Evolutionary conservation across 768 basidiomycete genomes (phyloP).

Genomic region (Boletus rubroflammeus): DNA sequence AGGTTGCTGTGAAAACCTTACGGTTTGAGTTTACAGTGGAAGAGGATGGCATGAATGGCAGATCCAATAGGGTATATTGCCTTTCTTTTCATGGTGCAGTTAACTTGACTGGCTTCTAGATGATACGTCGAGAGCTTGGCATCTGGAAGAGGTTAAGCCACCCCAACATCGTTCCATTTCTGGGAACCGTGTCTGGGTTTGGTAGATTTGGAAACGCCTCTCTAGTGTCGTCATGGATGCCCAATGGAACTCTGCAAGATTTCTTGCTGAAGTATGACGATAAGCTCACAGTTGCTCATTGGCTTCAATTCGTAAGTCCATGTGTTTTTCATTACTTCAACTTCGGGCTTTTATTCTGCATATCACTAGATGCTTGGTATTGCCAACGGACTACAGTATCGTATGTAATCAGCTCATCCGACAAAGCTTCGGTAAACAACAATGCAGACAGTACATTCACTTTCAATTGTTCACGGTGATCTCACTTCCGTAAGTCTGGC

Average conservation of each 20-base stretch:
- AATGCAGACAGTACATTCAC: conserved; percentile 2
- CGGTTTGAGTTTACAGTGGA: conserved; percentile 7
- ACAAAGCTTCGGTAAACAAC: not conserved
- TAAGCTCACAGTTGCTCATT: not conserved
- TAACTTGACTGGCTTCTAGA: not conserved
- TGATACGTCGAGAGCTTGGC: conserved; percentile 13
- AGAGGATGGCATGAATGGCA: not conserved
- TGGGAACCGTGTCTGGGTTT: conserved; percentile 6
- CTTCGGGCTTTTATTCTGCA: not conserved
- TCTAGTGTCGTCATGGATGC: conserved; percentile 12
- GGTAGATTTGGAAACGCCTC: conserved; percentile 2
- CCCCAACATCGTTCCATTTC: conserved; percentile 11
- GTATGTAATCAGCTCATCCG: not conserved
- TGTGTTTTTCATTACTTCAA: not conserved
- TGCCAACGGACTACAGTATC: not conserved
- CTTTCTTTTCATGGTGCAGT: not conserved
- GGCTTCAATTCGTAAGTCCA: conserved; percentile 5
- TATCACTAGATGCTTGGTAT: not conserved
- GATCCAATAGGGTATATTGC: not conserved
- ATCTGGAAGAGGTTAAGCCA: conserved; percentile 11
- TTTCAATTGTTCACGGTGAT: conserved; percentile 4
- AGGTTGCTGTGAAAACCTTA: conserved; percentile 12
- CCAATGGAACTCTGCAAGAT: conserved; percentile 7
- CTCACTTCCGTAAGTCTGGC: conserved; percentile 4
- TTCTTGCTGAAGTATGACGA: conserved; percentile 1